A percentile compares a stretch with the other conserved stretches of the same genome.
Evolutionary conservation across 805 yeast species (phyloP).

Genomic region (Saturnispora serradocipensis): DNA sequence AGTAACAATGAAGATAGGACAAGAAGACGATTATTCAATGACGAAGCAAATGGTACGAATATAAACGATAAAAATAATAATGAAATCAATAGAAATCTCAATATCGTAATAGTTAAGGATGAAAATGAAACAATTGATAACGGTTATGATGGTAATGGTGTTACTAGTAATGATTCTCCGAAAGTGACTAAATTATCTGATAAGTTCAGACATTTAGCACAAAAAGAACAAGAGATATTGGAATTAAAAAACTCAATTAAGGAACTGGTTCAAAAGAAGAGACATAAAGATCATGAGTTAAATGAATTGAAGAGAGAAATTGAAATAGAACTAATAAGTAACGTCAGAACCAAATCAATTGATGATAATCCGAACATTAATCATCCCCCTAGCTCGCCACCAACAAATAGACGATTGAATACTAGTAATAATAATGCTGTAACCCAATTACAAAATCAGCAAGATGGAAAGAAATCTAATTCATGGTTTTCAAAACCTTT

Average conservation of each 20-base stretch:
- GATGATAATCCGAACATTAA: neutral
- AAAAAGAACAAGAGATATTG: slow-evolving; percentile 58
- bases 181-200: slow-evolving; percentile 17
- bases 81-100: neutral
- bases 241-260: slow-evolving; percentile 52
- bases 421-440: neutral
- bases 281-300: slow-evolving; percentile 39
- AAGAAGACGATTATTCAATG: neutral
- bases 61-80: neutral
- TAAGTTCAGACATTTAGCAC: slow-evolving; percentile 51
- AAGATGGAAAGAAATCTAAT: slow-evolving; percentile 8
- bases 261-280: slow-evolving; percentile 32
- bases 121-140: neutral
- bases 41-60: slow-evolving; percentile 7
- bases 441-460: neutral
- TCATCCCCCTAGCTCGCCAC: slow-evolving; percentile 15
- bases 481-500: slow-evolving; percentile 42
- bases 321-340: slow-evolving; percentile 37
- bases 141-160: neutral
- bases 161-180: neutral
- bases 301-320: slow-evolving; percentile 39
- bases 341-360: slow-evolving; percentile 22
- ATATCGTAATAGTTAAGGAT: neutral
- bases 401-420: slow-evolving; percentile 10
- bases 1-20: neutral